Percentiles rank a stretch among this genome's conserved stretches.
Conservation (phyloP, 306 rosid species). For the Alnus glutinosa region DNA sequence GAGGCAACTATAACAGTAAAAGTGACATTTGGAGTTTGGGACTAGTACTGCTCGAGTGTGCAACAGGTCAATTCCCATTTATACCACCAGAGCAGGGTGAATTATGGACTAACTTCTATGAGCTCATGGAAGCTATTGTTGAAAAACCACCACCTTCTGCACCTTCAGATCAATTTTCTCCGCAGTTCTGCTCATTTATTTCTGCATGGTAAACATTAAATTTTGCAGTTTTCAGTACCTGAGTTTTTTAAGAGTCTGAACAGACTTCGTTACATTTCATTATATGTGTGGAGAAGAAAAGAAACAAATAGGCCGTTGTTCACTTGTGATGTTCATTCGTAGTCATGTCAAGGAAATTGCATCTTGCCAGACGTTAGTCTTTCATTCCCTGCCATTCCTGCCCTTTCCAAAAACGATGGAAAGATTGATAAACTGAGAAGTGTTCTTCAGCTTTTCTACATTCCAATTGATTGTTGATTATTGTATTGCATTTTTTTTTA, state of each 20-base stretch:
- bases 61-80: slow-evolving; percentile 85
- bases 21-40: slow-evolving; percentile 99
- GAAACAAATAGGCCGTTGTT: neutral
- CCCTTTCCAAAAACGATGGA: neutral
- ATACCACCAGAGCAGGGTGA: slow-evolving; percentile 71
- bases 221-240: slow-evolving; percentile 13
- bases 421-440: neutral
- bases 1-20: slow-evolving; percentile 70
- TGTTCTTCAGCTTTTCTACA: neutral
- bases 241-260: slow-evolving; percentile 8
- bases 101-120: slow-evolving; percentile 77
- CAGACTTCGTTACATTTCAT: neutral
- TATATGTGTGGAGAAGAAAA: neutral
- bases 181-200: slow-evolving; percentile 81
- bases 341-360: neutral
- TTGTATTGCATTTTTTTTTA: neutral
- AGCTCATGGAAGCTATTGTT: slow-evolving; percentile 85
- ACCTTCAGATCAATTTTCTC: slow-evolving; percentile 80
- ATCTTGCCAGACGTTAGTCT: neutral
- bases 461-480: neutral
- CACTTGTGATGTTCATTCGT: neutral
- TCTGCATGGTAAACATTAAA: slow-evolving; percentile 78
- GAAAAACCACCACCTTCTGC: slow-evolving; percentile 83
- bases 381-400: neutral
- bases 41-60: slow-evolving; percentile 87